These are phyloP conservation scores for Vanrija pseudolonga DNA, from an alignment of 1,284 basidiomycete genomes.

Conservation along the genomic window DNA sequence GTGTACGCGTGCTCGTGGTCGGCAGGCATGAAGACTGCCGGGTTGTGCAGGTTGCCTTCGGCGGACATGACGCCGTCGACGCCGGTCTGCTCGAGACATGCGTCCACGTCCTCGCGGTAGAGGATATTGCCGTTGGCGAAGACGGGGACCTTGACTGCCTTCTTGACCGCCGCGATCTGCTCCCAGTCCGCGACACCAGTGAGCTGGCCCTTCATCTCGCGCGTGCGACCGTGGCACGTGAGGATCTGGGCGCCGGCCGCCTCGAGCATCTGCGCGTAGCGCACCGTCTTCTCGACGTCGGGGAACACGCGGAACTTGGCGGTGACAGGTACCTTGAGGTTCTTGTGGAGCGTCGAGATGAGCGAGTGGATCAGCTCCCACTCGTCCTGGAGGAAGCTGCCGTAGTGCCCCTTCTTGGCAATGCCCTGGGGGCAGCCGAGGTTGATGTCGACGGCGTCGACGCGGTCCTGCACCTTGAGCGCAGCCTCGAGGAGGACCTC, in stretches of 20 bases:
- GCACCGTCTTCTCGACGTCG: constrained; percentile 77
- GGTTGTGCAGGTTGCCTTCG: constrained; percentile 93
- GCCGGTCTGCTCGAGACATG: constrained; percentile 74
- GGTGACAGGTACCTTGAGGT: constrained; percentile 84
- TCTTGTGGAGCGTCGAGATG: constrained; percentile 75
- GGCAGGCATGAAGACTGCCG: constrained; percentile 64
- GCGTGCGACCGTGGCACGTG: constrained; percentile 84
- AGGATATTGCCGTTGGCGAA: constrained; percentile 98
- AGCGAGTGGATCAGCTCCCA: constrained; percentile 80
- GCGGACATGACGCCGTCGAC: constrained; percentile 93
- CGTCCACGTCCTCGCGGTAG: constrained; percentile 70
- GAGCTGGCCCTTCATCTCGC: constrained; percentile 83
- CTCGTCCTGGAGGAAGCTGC: constrained; percentile 88
- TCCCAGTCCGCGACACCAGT: constrained; percentile 77
- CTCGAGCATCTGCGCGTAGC: constrained; percentile 93
- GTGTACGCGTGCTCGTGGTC: constrained; percentile 57
- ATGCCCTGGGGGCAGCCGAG: constrained; percentile 97
- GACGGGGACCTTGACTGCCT: constrained; percentile 84
- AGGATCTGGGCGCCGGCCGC: constrained; percentile 91
- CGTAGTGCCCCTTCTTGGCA: constrained; percentile 80
- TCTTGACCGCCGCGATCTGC: constrained; percentile 79
- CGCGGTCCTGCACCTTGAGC: constrained; percentile 65
- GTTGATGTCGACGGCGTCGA: constrained; percentile 93
- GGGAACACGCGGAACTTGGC: constrained; percentile 94
- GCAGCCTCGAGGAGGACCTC: constrained; percentile 72